Percentiles rank a stretch among this genome's conserved stretches.
These are phyloP conservation scores for Aquilaria agallochum DNA, from an alignment of 441 rosid genomes.

Conservation along the genomic window DNA sequence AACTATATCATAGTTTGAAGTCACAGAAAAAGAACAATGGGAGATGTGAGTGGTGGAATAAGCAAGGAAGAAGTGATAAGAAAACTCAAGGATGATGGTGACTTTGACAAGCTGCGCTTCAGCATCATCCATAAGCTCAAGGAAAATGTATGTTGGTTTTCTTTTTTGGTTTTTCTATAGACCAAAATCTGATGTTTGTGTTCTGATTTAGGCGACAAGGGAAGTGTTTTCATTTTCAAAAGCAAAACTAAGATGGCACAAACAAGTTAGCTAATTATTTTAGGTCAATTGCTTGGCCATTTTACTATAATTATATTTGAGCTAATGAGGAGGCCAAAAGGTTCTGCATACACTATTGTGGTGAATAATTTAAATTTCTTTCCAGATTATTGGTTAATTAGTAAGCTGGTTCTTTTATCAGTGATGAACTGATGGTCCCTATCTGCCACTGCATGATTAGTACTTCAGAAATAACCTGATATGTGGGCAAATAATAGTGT, in stretches of 20 bases:
- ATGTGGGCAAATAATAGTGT: no score
- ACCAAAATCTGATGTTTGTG: neutral
- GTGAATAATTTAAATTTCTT: no score
- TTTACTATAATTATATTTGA: no score
- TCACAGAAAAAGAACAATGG: conserved; percentile 6
- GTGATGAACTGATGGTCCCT: no score
- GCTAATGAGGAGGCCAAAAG: no score
- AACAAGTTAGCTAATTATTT: conserved; percentile 1
- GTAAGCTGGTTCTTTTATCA: no score
- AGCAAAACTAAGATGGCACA: conserved; percentile 7
- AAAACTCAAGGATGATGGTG: conserved; percentile 89
- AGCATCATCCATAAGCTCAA: conserved; percentile 82
- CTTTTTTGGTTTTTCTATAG: neutral
- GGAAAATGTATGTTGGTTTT: conserved; percentile 40
- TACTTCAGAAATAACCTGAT: no score
- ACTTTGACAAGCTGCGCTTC: conserved; percentile 92
- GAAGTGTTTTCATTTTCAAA: neutral
- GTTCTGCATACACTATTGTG: no score
- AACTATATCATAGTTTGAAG: neutral
- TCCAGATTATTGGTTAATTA: no score
- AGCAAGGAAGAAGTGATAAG: conserved; percentile 70
- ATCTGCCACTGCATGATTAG: no score
- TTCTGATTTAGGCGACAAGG: neutral
- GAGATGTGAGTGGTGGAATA: conserved; percentile 15
- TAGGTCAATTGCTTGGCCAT: neutral